Base-by-base conservation (phyloP, 495 filamentous ascomycete genomes). In the Hypoxylon lienhwacheense region DNA sequence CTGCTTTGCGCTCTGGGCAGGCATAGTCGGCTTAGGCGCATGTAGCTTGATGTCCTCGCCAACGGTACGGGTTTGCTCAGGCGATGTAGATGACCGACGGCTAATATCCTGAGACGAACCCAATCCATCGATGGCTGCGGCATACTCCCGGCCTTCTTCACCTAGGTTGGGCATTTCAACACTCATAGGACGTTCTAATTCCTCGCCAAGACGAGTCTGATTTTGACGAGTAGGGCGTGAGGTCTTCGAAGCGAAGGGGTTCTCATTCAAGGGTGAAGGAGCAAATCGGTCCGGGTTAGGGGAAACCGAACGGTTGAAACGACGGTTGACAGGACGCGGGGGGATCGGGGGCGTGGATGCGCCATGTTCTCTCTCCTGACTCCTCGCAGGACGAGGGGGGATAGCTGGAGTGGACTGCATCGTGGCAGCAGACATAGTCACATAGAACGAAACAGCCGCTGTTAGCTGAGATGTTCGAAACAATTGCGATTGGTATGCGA, bases 141-240 rank as follows among this genome's bases (percentile, higher is more conserved):
- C 88, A 69, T 97, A 97, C 73, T 97, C 91, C 51, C 76, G 83
- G 46, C 91, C 91, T 71, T 97, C 91, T 68, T 96, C 85, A 22
- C 91, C 91, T 44, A 95, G 76, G 1, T 88, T 87, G 14, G 91
- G 90, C 61, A 96, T 83, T 22, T 84, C 81, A 39, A 91, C 85
- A 64, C 88, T 93, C 25, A 85, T 84, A 3, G 88, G 82, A 25
- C 88, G 86, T 22, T 84, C 80, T 52, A 71, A 68, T 35, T 75
- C 73, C 20, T 74, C 67, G 49, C 58, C 65, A 42, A 69, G 65
- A 47, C 70, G 73, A 58, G 58, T 65, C 28, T 81, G 64, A 35
- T 71, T 75, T 41, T 77, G 69, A 46, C 67, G 68, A 29, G 63
- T 47, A n/a, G 53, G 47, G 25, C 47, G 57, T 15, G 59, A 32